Evolutionary conservation across 2,329 filamentous ascomycete species (phyloP), one percentile per base, ranked within the genome.

Genomic region (Phialophora verrucosa): DNA sequence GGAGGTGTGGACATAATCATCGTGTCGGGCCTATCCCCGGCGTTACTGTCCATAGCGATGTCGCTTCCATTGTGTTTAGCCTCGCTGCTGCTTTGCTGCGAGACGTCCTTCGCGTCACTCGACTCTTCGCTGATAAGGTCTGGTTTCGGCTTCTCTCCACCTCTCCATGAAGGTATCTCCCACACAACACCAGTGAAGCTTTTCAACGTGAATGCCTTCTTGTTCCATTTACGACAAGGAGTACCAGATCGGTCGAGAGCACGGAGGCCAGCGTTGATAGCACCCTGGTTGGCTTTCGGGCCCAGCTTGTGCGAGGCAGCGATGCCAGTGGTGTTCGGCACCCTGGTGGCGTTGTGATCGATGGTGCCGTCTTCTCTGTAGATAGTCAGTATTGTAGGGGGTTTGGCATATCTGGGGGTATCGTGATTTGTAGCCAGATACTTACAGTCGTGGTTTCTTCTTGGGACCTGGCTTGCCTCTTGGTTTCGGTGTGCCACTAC

Each of bases 181-280:
- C 93, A 97, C 35, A 86, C 76, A 17, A 92, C 86, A 61, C 94
- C 94, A 0, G 94, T 97, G 77, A 98, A 98, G 78, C 90, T 96
- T 84, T 96, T 97, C 73, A 98, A 83, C 57, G 84, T 85, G 76
- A 98, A 92, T 63, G 88, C 86, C 70, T 92, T 92, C 78, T 89
- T 91, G 76, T 88, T 84, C 95, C 95, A 99, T 77, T 89, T 93
- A 71, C 94, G 91, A 79, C 93, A 97, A 10, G 95, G 93, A 75
- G 94, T 91, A 72, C 94, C 94, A 7, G 91, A 91, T 68, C 94
- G 90, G 79, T 99, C 95, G 70, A 99, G 90, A 12, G 95, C 94
- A 63, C 95, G 92, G 58, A 99, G 89, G 60, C 92, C 92, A 62
- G 95, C 95, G 76, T 99, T 99, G 84, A 99, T 99, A 66, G 94